Evolutionary conservation across 306 rosid genomes (phyloP), one percentile per base, ranked within the genome.

Genomic region (Ochetophila trinervis): DNA sequence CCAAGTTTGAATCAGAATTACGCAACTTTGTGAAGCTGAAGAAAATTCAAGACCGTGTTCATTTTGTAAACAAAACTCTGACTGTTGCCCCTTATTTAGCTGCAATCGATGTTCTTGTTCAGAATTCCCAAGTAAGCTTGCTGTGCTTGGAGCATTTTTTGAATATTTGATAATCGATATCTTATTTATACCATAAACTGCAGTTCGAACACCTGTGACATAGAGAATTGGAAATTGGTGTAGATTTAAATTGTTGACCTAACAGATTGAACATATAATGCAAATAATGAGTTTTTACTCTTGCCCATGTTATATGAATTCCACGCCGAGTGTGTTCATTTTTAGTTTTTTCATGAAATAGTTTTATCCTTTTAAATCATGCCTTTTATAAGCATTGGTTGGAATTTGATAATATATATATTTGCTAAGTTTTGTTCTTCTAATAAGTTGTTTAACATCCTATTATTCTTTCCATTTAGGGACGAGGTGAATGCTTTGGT

Each of bases 51-150:
- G 96, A 87, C 76, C 87, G 73, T 14, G 87, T 93, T 82, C 99
- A 90, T 82, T 90, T 90, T 68, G 88, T 93, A 56, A 88, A 90
- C 85, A 90, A 93, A 82, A 88, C 97, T 63, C 80, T 88, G 73
- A 84, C 99, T 9, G 96, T 93, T 74, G 86, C 96, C 70, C 96
- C 99, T 47, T 93, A 93, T 78, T 79, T 90, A 60, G 96, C 96
- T 75, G 81, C 96, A n/a, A 80, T 93, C 53, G 99, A 93, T 75
- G 97, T 88, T 76, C 97, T 90, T 61, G 96, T 93, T 78, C 99
- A 93, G 81, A 93, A 89, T 71, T 90, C 97, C 27, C 97, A 93
- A 97, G 99, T 90, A 79, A 36, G 12, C 32, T 65, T 30, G 8
- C 53, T 57, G 19, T 65, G 60, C 60, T 55, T 36, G 4, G 8